Percentiles rank a stretch among this genome's conserved stretches.
phyloP scores from a whole-genome alignment of 495 filamentous ascomycete species.

The Aspergillus wentii region DNA sequence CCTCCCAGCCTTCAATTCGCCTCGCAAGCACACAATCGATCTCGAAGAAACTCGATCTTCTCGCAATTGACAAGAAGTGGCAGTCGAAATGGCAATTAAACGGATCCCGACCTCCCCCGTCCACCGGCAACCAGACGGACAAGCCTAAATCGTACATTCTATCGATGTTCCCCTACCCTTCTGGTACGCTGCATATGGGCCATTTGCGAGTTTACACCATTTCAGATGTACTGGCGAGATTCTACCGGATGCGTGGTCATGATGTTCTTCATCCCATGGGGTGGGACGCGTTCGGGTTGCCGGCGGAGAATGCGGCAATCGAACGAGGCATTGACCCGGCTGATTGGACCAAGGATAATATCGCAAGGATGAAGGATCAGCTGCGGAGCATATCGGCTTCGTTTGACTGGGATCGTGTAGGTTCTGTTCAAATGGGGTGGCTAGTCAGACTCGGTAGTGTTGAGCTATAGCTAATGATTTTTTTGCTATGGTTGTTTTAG shows the following conservation, averaged over 20 bases:
- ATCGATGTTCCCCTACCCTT: conserved; percentile 93
- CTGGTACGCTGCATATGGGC: conserved; percentile 82
- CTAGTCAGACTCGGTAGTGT: no score
- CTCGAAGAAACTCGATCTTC: conserved; percentile 51
- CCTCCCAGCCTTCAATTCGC: conserved; percentile 11
- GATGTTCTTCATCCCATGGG: conserved; percentile 84
- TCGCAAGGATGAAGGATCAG: conserved; percentile 79
- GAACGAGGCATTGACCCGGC: conserved; percentile 75
- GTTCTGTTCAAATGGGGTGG: no score
- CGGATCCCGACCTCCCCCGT: conserved; percentile 3
- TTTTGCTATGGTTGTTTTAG: conserved; percentile 34
- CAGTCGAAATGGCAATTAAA: conserved; percentile 48
- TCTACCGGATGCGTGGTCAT: conserved; percentile 68
- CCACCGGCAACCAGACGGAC: conserved; percentile 7
- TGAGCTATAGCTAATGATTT: no score
- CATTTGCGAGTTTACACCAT: conserved; percentile 89
- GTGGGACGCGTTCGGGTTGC: conserved; percentile 90
- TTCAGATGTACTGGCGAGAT: conserved; percentile 77
- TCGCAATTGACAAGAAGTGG: conserved; percentile 72
- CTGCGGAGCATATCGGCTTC: conserved; percentile 66
- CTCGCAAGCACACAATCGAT: conserved; percentile 17
- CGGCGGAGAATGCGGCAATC: conserved; percentile 92
- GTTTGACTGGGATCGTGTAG: conserved; percentile 79
- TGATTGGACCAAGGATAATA: conserved; percentile 75
- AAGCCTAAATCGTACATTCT: conserved; percentile 68